Base-by-base conservation (phyloP, 2,329 filamentous ascomycete species). In the Cytospora paraplurivora region DNA sequence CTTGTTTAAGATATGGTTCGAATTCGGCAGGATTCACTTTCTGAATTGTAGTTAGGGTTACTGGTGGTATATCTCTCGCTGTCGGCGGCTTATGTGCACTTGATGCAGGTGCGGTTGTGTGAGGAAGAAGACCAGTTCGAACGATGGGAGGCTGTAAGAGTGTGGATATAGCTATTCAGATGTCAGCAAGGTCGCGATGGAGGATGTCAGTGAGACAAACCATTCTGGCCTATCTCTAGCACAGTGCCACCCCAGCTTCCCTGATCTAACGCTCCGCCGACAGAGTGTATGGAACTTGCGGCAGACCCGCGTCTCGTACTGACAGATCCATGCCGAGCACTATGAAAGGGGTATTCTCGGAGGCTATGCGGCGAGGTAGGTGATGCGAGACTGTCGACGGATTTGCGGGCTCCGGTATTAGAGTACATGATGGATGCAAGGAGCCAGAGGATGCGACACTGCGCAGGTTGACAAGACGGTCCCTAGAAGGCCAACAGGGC, bases 131-230 rank as follows among this genome's bases (percentile, higher is more conserved):
- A 62, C 94, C 93, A 2, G 93, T 96, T 68, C 94, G 87, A 63
- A 96, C 87, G 69, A 97, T 96, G 4, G 94, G 92, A 34, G 92
- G 89, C 72, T 96, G 91, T 4, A 98, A 84, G n/a, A 98, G 83
- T 1, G 92, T 96, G 10, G 93, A 97, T 70, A 98, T 98, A 66
- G 95, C 90, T 92, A 67, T 13, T 62, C 60, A 34, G 21, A 62
- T 55, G 59, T 67, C 50, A 65, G 65, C 49, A 47, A 65, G 54
- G 56, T 41, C 19, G 19, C 34, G 33, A 35, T 21, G 32, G 15
- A 19, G 17, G 50, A 44, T 33, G 58, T 27, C 37, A 49, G 35
- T 41, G 33, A 19, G 44, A 74, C 75, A 35, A 75, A 91, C 89
- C 93, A 84, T 97, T 97, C 70, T 93, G 91, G 12, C 89, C 87